phyloP scores from a whole-genome alignment of 179 eudicot genomes.

The Beta corolliflora region DNA sequence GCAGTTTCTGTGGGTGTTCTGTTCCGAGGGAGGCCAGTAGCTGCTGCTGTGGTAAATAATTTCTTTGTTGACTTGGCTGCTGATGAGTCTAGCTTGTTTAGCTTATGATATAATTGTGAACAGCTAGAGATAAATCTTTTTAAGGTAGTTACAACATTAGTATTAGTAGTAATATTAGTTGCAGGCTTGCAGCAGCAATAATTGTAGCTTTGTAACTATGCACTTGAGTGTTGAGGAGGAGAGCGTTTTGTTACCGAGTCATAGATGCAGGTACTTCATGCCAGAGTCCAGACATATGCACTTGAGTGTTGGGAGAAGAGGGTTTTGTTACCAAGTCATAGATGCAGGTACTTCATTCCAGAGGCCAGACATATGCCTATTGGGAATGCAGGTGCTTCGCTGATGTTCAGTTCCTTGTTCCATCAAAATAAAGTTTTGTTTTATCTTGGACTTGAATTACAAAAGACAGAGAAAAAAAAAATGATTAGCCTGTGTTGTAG shows the following conservation, averaged over 20 bases:
- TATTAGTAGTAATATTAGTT: not conserved
- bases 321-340: not conserved
- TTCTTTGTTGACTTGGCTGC: not conserved
- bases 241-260: not conserved
- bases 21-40: constrained; percentile 87
- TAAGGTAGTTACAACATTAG: no score
- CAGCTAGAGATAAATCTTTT: not conserved
- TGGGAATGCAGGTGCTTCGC: not conserved
- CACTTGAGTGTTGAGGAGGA: not conserved
- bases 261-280: not conserved
- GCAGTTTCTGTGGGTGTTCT: constrained; percentile 96
- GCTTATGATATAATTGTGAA: not conserved
- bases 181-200: not conserved
- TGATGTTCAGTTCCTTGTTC: not conserved
- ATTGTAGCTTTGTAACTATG: not conserved
- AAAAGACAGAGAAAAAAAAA: not conserved
- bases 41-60: constrained; percentile 84
- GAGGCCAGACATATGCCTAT: not conserved
- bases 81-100: constrained; percentile 9
- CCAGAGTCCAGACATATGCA: not conserved
- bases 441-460: not conserved
- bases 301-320: not conserved
- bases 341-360: not conserved
- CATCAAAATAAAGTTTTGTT: not conserved
- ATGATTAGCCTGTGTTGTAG: not conserved